Evolutionary conservation across 139 green algal species (phyloP), one percentile per base, ranked within the genome.

Genomic region (Chlamydomonas sp.): DNA sequence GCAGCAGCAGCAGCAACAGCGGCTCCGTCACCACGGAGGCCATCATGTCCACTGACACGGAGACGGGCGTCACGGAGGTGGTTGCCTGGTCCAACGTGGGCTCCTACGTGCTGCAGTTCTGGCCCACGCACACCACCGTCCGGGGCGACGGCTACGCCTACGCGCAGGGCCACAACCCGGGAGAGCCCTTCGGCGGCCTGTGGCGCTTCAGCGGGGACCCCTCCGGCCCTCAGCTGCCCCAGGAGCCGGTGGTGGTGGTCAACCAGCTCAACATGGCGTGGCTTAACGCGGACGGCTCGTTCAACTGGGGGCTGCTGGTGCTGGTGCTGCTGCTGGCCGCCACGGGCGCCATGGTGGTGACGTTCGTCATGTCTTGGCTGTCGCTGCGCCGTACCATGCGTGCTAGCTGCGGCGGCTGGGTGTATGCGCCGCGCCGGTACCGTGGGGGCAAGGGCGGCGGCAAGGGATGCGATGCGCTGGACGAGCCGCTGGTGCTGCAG

Each of bases 231-330:
- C 31, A 49, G 31, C 31, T 49, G 31, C 31, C 60, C 49, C 49
- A 58, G 59, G 58, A 83, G 79, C 79, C 63, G 31, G 14, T 84
- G 79, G 15, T 78, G n/a, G 4, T 86, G 4, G 58, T 80, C 9
- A 63, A 79, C 71, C 62, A 80, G 31, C 63, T 87, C 3, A 12
- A 74, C 73, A 6, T 75, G 31, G 14, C n/a, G 2, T 64, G 15
- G 72, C 0, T 87, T 2, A 2, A 58, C 0, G 1, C 72, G 14
- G 85, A 89, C 59, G 85, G 85, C 77, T 74, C 31, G 60, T 4
- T 89, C 63, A 89, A 89, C 66, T 89, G 85, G 85, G 77, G 85
- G 60, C 77, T 89, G 63, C 66, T 89, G 3, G 58, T 18, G 66
- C 68, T 89, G 59, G 1, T 20, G 6, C 57, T 78, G 4, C 68